Percentiles rank a stretch among this genome's conserved stretches.
Conservation (phyloP, 257 asterid species). For the Nicotiana sylvestris region DNA sequence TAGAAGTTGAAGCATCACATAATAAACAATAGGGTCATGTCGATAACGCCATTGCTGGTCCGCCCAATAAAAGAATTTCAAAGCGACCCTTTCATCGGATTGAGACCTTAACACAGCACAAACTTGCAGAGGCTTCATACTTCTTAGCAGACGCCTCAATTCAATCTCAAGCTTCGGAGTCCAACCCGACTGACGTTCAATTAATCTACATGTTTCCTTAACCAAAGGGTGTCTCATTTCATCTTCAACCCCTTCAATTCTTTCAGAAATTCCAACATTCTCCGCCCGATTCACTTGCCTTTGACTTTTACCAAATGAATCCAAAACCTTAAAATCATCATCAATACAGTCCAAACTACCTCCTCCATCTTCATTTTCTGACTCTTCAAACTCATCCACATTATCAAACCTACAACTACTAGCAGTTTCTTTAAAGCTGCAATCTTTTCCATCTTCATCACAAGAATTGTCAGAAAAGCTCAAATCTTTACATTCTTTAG, state of each 20-base stretch:
- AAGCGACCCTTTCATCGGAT: slow-evolving; percentile 78
- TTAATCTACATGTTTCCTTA: slow-evolving; percentile 66
- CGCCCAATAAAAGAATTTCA: slow-evolving; percentile 88
- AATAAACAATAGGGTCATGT: slow-evolving; percentile 68
- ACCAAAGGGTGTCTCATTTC: slow-evolving; percentile 79
- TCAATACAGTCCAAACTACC: slow-evolving; percentile 31
- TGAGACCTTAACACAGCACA: slow-evolving; percentile 70
- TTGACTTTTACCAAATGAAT: slow-evolving; percentile 33
- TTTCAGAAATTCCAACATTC: slow-evolving; percentile 13
- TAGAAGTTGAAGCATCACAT: slow-evolving; percentile 67
- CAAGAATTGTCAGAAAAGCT: slow-evolving; percentile 17
- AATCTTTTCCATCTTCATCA: slow-evolving; percentile 27
- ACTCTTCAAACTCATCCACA: slow-evolving; percentile 31
- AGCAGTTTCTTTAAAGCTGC: slow-evolving; percentile 18
- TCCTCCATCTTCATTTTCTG: slow-evolving; percentile 29
- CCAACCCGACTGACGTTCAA: slow-evolving; percentile 59
- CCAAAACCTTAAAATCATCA: slow-evolving; percentile 54
- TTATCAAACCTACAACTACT: slow-evolving; percentile 28
- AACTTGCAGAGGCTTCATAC: slow-evolving; percentile 69
- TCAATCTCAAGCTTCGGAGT: slow-evolving; percentile 62
- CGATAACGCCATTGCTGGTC: slow-evolving; percentile 86
- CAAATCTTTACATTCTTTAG: slow-evolving; percentile 17
- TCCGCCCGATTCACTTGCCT: slow-evolving; percentile 20
- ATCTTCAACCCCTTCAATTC: slow-evolving; percentile 45
- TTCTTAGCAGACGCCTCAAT: slow-evolving; percentile 57